Evolutionary conservation across 1,284 basidiomycete species (phyloP), one percentile per base, ranked within the genome.

Genomic region (Austroboletus niveus): DNA sequence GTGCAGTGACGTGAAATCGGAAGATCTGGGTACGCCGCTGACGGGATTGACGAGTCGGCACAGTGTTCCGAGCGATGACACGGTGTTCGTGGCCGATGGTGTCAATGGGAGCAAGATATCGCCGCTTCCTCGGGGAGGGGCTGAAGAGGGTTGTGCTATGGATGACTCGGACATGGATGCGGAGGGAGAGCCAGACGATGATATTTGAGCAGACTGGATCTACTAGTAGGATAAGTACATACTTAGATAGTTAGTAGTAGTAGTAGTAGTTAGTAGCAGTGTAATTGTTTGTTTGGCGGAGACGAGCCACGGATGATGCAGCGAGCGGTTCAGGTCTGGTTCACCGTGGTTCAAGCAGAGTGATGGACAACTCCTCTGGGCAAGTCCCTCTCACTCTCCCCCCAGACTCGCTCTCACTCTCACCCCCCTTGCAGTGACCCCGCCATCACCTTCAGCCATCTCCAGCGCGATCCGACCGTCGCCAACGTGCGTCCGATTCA

Each of bases 31-130:
- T 38, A 81, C 79, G 15, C 79, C 81, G 2, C 68, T 77, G 45
- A 81, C 77, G n/a, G 76, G 69, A 36, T 57, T 75, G 50, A 76
- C 75, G 36, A 78, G 78, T 57, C 72, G 75, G 45, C 80, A 79
- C 56, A 82, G 80, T 54, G 69, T 75, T 49, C 77, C 77, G 7
- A 81, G 78, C 58, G 82, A 84, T 51, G 79, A 81, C 49, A 82
- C 80, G 4, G 70, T 81, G 42, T 72, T 59, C 32, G 60, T 57
- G 29, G 45, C 53, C 9, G 63, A 63, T 32, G 54, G 48, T 17
- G 50, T 49, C 3, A 48, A 58, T 20, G 55, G 51, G 27, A 57
- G 50, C 42, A 70, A 72, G 52, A 40, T 36, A 7, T 38, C 53
- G 22, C 49, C 45, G 15, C 30, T 48, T 17, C 44, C 42, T 10